Evolutionary conservation across 2,329 filamentous ascomycete species (phyloP).

Genomic region (Stagonosporopsis vannaccii): DNA sequence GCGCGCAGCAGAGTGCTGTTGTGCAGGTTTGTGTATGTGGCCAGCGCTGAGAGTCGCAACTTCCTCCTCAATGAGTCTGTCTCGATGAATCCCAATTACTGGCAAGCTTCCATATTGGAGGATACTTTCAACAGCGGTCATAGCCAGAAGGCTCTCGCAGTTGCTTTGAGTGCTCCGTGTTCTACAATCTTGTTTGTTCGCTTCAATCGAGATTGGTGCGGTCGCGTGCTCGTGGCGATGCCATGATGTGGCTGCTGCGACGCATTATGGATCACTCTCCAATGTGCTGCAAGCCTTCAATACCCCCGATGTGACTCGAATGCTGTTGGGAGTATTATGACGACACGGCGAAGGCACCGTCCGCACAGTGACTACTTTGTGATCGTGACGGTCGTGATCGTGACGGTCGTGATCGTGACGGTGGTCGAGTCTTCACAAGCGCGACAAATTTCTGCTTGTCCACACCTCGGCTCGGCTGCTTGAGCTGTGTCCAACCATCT

Average conservation of each 20-base stretch:
- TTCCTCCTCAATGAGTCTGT: slow-evolving; percentile 29
- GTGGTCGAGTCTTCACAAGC: slow-evolving; percentile 25
- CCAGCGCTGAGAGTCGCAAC: slow-evolving; percentile 23
- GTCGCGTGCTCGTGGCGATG: background rate
- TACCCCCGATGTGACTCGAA: background rate
- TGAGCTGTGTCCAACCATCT: slow-evolving; percentile 2
- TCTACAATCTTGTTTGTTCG: background rate
- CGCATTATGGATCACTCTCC: background rate
- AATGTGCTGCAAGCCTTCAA: background rate
- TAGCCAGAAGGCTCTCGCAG: slow-evolving; percentile 36
- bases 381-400: too few relatives aligned
- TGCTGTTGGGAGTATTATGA: too few relatives aligned
- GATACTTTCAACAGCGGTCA: slow-evolving; percentile 43
- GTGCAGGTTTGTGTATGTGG: slow-evolving; percentile 19
- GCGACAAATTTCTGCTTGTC: slow-evolving; percentile 10
- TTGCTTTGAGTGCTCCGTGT: slow-evolving; percentile 40
- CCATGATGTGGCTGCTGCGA: background rate
- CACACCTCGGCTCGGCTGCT: slow-evolving; percentile 28
- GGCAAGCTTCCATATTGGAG: slow-evolving; percentile 29
- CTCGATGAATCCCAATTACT: slow-evolving; percentile 23
- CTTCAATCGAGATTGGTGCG: background rate
- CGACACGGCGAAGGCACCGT: background rate
- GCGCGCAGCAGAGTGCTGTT: background rate
- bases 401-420: slow-evolving; percentile 5
- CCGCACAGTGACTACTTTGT: background rate